A percentile compares a stretch with the other conserved stretches of the same genome.
phyloP scores from a whole-genome alignment of 805 yeast species.

The Maudiozyma serrabonitensis region DNA sequence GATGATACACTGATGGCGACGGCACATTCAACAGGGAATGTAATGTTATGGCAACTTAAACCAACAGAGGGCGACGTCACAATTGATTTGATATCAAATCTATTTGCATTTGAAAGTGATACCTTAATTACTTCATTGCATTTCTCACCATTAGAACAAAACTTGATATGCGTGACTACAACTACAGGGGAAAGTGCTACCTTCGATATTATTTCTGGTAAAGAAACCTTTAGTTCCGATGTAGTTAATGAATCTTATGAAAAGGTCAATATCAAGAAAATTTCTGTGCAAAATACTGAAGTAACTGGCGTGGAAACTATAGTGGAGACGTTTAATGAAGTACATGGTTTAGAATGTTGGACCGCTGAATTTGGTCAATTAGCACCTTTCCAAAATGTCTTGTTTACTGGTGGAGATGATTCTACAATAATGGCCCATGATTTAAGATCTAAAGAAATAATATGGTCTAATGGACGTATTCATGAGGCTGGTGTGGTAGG shows the following conservation, averaged over 20 bases:
- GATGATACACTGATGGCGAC: conserved; percentile 42
- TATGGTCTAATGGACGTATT: conserved; percentile 37
- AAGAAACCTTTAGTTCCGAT: not conserved
- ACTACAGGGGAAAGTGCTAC: conserved; percentile 55
- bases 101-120: conserved; percentile 40
- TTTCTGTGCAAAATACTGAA: conserved; percentile 11
- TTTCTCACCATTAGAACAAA: conserved; percentile 38
- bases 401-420: conserved; percentile 91
- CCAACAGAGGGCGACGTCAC: conserved; percentile 6
- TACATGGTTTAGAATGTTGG: conserved; percentile 82
- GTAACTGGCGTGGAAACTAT: not conserved
- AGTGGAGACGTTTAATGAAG: conserved; percentile 22
- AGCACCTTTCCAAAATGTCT: conserved; percentile 43
- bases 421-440: conserved; percentile 68
- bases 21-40: conserved; percentile 74
- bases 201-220: conserved; percentile 10
- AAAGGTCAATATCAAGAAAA: conserved; percentile 3
- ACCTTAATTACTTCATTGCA: conserved; percentile 55
- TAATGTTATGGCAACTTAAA: conserved; percentile 48
- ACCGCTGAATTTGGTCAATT: conserved; percentile 60
- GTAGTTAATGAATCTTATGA: conserved; percentile 5
- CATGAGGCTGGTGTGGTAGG: conserved; percentile 92
- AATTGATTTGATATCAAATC: conserved; percentile 23
- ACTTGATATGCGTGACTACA: conserved; percentile 43
- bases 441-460: conserved; percentile 31